Base-by-base conservation (phyloP, 176 grass and related monocot genomes). In the Hordeum vulgare region DNA sequence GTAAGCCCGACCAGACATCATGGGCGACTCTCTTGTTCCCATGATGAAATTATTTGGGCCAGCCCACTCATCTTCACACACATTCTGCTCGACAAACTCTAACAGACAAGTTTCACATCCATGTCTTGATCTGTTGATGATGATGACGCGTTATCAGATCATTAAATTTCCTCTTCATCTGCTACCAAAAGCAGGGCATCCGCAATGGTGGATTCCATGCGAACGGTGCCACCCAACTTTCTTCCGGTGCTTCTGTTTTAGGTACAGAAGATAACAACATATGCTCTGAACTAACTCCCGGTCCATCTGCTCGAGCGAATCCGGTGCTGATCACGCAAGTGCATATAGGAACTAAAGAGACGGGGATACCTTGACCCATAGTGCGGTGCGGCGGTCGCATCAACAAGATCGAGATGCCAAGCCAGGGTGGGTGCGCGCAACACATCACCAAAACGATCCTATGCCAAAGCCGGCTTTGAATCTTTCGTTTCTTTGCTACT, bases 401-500 rank as follows among this genome's bases (percentile, higher is more conserved):
- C 28, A 37, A 44, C 53, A 66, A 69, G 78, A 65, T 86, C 15
- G 42, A 1, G 53, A 56, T 56, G 53, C 53, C 51, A 54, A 29
- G 71, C 25, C 12, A 63, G 56, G 25, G 72, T 25, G 3, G 61
- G 14, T 58, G 34, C 11, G 65, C 9, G 27, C 60, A 42, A 66
- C 42, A 68, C 21, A 29, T 37, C 33, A 73, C 13, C 12, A 8
- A 41, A 66, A 59, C 20, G 13, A 0, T 29, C 11, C n/a, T 71
- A 2, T 3, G 66, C 3, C 9, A 6, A 37, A 25, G 37, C 24
- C n/a, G 9, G 24, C 66, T 59, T 64, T 63, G 70, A 64, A 71
- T 63, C 37, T 29, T 61, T 86, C 8, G 51, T 76, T 83, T 83
- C 27, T 83, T 56, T 66, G 26, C 7, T 45, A 56, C 87, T 33